Base-by-base conservation (phyloP, 2,329 filamentous ascomycete genomes). In the Clonostachys chloroleuca region DNA sequence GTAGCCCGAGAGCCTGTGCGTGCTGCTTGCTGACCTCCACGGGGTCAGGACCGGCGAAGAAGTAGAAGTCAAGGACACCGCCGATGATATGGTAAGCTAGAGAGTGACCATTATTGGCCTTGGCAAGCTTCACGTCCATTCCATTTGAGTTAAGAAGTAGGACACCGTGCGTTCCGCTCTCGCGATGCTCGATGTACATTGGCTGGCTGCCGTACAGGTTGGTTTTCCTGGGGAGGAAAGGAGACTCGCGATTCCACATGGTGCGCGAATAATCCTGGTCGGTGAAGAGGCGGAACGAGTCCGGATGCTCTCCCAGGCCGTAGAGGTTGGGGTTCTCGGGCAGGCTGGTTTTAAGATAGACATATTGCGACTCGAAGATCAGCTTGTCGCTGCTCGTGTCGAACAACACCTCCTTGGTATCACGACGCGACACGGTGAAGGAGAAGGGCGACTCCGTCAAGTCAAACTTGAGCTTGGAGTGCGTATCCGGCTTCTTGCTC, bases 21-120 rank as follows among this genome's bases (percentile, higher is more conserved):
- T 85, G 85, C 55, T 86, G 81, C 54, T 69, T 67, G 12, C 79
- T 70, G 1, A 84, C 80, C 12, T 81, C 76, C 37, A 78, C 65
- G 0, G 83, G 79, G 1, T 68, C 73, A 0, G 80, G 78, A 0
- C 83, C 83, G 9, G 79, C 72, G 10, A 86, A 56, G 57, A 86
- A 85, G 58, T 86, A 86, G 45, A 86, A 79, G 62, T 92, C 89
- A 3, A 94, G 60, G 17, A 92, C 77, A 10, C 89, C 89, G 7
- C 89, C 88, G 1, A 92, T 73, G 2, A 81, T 81, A 61, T 92
- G 89, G 68, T 92, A 94, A 64, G 92, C 86, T 6, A 94, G 75
- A 56, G 90, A 20, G 7, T 78, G 73, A 18, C 36, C 17, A 20
- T 72, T 63, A 6, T 71, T 65, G 2, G 78, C 79, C 50, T 81